Conservation (phyloP, 371 early-diverging fungal species). For the Rhizomucor pusillus region DNA sequence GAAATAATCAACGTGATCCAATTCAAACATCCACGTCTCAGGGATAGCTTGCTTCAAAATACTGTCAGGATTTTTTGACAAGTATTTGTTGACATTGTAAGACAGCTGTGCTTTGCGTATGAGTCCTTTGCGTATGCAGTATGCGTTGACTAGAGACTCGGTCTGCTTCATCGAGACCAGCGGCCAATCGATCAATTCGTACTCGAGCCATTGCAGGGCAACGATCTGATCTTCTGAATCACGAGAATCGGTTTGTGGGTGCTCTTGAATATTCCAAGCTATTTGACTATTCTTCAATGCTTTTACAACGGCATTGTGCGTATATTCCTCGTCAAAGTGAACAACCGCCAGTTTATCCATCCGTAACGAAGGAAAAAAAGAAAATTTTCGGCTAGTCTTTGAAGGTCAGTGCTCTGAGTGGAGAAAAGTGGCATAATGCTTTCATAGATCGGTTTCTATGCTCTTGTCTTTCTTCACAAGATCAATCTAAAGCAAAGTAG, state of each 20-base stretch:
- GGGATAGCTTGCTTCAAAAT: constrained; percentile 55
- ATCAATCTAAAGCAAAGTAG: too few relatives aligned
- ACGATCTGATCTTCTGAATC: constrained; percentile 16
- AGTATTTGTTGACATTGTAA: constrained; percentile 56
- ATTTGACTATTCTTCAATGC: constrained; percentile 25
- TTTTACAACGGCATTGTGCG: constrained; percentile 32
- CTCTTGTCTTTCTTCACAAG: too few relatives aligned
- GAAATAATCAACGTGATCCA: constrained; percentile 70
- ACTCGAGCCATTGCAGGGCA: constrained; percentile 66
- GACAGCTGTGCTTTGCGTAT: constrained; percentile 69
- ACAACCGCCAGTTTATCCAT: constrained; percentile 27
- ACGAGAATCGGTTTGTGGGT: constrained; percentile 17
- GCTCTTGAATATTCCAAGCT: constrained; percentile 23
- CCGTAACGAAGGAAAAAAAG: neutral
- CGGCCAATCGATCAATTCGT: constrained; percentile 64
- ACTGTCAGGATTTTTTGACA: constrained; percentile 58
- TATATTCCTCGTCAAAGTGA: constrained; percentile 46
- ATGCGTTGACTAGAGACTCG: constrained; percentile 48
- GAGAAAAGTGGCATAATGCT: too few relatives aligned
- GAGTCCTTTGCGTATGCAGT: constrained; percentile 68
- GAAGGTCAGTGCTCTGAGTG: too few relatives aligned
- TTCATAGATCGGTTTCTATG: too few relatives aligned
- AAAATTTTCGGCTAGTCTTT: too few relatives aligned
- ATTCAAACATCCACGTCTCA: constrained; percentile 66
- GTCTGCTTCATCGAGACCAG: constrained; percentile 28